Percentiles rank a stretch among this genome's conserved stretches.
Conservation (phyloP, 768 basidiomycete genomes). For the Pisolithus sp. region DNA sequence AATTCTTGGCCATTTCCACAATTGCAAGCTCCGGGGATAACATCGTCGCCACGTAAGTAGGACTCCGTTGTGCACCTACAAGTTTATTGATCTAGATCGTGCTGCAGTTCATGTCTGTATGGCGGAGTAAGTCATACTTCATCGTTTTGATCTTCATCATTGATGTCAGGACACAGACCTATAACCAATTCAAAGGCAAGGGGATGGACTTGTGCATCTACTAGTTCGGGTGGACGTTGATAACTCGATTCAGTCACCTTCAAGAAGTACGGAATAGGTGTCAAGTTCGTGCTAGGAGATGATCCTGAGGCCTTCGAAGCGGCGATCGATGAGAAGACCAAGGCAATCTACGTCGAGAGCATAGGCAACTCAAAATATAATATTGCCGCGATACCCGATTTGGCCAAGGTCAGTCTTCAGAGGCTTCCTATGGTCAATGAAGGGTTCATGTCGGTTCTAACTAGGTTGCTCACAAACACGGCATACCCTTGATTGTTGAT, state of each 20-base stretch:
- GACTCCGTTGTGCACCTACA: neutral
- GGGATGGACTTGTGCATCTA: neutral
- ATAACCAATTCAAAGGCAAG: slow-evolving; percentile 58
- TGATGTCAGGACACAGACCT: slow-evolving; percentile 35
- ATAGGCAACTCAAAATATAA: slow-evolving; percentile 60
- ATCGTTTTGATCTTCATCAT: neutral
- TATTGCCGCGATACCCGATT: slow-evolving; percentile 45
- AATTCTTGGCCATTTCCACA: slow-evolving; percentile 51
- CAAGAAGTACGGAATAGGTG: slow-evolving; percentile 48
- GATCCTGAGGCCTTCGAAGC: slow-evolving; percentile 42
- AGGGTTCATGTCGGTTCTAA: neutral
- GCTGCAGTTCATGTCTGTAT: slow-evolving; percentile 43
- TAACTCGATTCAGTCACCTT: slow-evolving; percentile 37
- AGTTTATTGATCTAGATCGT: neutral
- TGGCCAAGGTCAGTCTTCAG: slow-evolving; percentile 40
- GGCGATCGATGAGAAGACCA: slow-evolving; percentile 57
- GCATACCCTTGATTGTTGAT: slow-evolving; percentile 59
- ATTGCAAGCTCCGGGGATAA: slow-evolving; percentile 55
- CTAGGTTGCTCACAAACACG: slow-evolving; percentile 53
- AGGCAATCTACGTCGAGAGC: slow-evolving; percentile 51
- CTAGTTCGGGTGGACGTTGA: neutral
- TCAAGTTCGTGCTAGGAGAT: slow-evolving; percentile 46
- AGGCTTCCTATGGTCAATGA: neutral
- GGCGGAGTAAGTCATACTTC: slow-evolving; percentile 42
- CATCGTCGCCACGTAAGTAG: slow-evolving; percentile 49